Evolutionary conservation across 306 rosid genomes (phyloP).

Genomic region (Acacia crassicarpa): DNA sequence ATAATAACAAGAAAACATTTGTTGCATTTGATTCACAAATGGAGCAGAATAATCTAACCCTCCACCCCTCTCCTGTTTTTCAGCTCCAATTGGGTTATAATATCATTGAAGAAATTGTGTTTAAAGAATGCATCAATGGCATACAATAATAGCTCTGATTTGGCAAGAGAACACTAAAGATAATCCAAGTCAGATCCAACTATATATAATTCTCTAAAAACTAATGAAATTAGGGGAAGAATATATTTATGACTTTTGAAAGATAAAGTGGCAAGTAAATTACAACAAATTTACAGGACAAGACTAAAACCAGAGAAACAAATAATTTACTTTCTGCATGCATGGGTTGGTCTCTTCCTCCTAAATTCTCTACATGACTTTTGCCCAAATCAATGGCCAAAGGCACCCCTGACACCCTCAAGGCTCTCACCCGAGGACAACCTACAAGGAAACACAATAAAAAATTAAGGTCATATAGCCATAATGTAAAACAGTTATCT

Average conservation of each 20-base stretch:
- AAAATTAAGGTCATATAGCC: conserved; percentile 1
- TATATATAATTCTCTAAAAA: not conserved
- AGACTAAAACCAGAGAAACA: not conserved
- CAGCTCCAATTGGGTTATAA: not conserved
- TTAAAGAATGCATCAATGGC: not conserved
- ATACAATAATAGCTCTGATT: not conserved
- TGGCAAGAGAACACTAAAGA: not conserved
- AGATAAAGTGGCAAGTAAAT: not conserved
- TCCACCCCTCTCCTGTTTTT: not conserved
- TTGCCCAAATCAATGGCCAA: conserved; percentile 43
- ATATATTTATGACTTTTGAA: no score
- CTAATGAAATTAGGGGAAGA: not conserved
- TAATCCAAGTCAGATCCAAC: not conserved
- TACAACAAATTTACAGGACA: not conserved
- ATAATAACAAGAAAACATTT: not conserved
- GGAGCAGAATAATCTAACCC: not conserved
- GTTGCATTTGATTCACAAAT: not conserved
- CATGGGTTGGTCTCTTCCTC: not conserved
- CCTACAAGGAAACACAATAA: conserved; percentile 48
- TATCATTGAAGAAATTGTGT: not conserved
- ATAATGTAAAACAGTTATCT: conserved; percentile 1
- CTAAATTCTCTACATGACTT: not conserved
- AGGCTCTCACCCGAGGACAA: conserved; percentile 83
- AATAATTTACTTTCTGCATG: not conserved
- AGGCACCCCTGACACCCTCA: conserved; percentile 77